Conservation (phyloP, 202 grass and related monocot species). For the Panicum virgatum region DNA sequence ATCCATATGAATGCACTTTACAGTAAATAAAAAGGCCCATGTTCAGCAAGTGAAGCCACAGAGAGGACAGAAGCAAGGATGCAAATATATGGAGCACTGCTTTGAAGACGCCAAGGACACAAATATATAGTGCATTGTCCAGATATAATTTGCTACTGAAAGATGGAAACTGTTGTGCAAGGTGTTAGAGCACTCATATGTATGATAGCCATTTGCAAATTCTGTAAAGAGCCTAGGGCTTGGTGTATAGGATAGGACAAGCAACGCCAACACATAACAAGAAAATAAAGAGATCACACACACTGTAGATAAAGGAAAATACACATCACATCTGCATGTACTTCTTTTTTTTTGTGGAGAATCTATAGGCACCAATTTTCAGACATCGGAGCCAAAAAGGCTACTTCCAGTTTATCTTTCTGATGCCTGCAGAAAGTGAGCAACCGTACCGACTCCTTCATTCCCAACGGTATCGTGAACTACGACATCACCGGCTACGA, state of each 20-base stretch:
- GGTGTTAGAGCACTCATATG: background rate
- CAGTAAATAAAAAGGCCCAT: background rate
- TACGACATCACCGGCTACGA: background rate
- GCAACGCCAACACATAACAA: background rate
- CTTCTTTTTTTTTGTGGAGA: background rate
- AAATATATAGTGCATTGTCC: background rate
- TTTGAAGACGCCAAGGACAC: background rate
- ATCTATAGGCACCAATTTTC: conserved; percentile 1
- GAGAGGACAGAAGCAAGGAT: background rate
- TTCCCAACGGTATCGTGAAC: background rate
- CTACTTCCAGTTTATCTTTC: background rate
- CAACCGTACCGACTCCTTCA: background rate
- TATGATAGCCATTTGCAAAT: background rate
- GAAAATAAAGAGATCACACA: background rate
- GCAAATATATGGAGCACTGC: background rate
- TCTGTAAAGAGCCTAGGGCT: background rate
- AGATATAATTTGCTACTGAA: background rate
- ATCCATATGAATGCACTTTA: background rate
- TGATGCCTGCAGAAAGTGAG: background rate
- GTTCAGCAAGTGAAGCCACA: background rate
- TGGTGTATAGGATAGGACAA: background rate
- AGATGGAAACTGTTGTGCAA: background rate
- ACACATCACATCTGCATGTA: background rate
- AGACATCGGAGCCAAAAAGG: background rate
- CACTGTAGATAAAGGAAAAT: background rate